Evolutionary conservation across 805 yeast species (phyloP).

Genomic region (Monosporozyma servazzii): DNA sequence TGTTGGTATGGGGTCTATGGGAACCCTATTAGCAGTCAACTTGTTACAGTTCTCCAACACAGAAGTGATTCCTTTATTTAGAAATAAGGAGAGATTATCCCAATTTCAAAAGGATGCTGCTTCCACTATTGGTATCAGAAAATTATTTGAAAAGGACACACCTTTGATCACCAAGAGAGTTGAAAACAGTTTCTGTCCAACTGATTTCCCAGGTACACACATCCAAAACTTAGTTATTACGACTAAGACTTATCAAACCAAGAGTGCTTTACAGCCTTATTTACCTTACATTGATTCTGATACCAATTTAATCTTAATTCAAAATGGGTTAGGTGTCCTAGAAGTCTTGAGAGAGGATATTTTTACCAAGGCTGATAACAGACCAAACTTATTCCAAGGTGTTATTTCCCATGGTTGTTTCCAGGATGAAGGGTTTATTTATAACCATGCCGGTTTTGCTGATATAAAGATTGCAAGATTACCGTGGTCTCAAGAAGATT

Average conservation of each 20-base stretch:
- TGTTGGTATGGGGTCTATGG: constrained; percentile 31
- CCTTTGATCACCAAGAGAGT: constrained; percentile 10
- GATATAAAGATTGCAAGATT: constrained; percentile 48
- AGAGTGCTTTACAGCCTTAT: constrained; percentile 49
- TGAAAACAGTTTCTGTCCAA: constrained; percentile 17
- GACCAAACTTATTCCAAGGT: constrained; percentile 63
- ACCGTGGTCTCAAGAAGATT: constrained; percentile 31
- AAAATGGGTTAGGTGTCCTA: constrained; percentile 82
- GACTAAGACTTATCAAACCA: constrained; percentile 72
- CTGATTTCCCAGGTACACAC: constrained; percentile 15
- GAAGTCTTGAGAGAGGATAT: constrained; percentile 44
- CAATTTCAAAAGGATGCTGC: constrained; percentile 16
- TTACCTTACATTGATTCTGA: constrained; percentile 38
- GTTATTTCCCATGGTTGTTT: constrained; percentile 80
- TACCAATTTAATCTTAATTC: constrained; percentile 63
- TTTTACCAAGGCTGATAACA: constrained; percentile 42
- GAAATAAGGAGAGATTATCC: constrained; percentile 20
- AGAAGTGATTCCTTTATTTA: constrained; percentile 25
- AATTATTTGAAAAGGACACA: constrained; percentile 13
- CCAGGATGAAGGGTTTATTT: constrained; percentile 34
- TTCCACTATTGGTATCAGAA: constrained; percentile 18
- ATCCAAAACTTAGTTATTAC: constrained; percentile 58
- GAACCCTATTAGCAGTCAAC: constrained; percentile 25
- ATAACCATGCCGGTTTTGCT: constrained; percentile 62
- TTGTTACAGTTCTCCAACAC: constrained; percentile 18